Evolutionary conservation across 805 yeast genomes (phyloP).

Genomic region (Pichia gijzeniarum): DNA sequence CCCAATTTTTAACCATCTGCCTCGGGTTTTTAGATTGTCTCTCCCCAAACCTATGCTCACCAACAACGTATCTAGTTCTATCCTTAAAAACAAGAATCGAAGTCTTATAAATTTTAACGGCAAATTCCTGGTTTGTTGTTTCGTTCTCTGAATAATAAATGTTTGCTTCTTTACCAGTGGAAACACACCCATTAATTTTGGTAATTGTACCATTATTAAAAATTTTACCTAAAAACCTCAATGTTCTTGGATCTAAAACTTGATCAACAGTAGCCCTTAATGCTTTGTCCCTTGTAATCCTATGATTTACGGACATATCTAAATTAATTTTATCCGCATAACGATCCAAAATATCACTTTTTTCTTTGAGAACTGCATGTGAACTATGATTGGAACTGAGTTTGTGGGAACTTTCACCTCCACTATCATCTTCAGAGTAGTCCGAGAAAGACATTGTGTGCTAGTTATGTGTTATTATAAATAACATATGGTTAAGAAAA

Average conservation of each 20-base stretch:
- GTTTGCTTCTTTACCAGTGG: slow-evolving; percentile 98
- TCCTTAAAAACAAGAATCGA: slow-evolving; percentile 96
- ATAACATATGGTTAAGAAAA: not conserved
- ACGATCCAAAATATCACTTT: slow-evolving; percentile 49
- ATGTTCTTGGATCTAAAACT: slow-evolving; percentile 91
- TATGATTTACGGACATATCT: slow-evolving; percentile 53
- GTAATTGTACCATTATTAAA: slow-evolving; percentile 80
- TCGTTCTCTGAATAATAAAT: slow-evolving; percentile 74
- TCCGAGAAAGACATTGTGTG: slow-evolving; percentile 6
- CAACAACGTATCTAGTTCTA: slow-evolving; percentile 91
- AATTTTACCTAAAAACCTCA: slow-evolving; percentile 72
- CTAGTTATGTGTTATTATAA: not conserved
- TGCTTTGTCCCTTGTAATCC: slow-evolving; percentile 71
- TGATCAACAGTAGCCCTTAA: slow-evolving; percentile 96
- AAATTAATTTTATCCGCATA: slow-evolving; percentile 60
- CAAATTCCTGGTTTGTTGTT: slow-evolving; percentile 50
- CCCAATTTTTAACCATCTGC: slow-evolving; percentile 97
- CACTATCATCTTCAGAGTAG: slow-evolving; percentile 8
- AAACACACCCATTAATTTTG: slow-evolving; percentile 84
- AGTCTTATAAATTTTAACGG: slow-evolving; percentile 92
- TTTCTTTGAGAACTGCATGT: slow-evolving; percentile 26
- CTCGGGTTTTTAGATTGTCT: slow-evolving; percentile 88
- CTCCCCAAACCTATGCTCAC: slow-evolving; percentile 86
- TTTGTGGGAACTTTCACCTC: not conserved
- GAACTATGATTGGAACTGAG: slow-evolving; percentile 3